A percentile compares a stretch with the other conserved stretches of the same genome.
Conservation (phyloP, 805 yeast genomes). For the Peterozyma xylosa region DNA sequence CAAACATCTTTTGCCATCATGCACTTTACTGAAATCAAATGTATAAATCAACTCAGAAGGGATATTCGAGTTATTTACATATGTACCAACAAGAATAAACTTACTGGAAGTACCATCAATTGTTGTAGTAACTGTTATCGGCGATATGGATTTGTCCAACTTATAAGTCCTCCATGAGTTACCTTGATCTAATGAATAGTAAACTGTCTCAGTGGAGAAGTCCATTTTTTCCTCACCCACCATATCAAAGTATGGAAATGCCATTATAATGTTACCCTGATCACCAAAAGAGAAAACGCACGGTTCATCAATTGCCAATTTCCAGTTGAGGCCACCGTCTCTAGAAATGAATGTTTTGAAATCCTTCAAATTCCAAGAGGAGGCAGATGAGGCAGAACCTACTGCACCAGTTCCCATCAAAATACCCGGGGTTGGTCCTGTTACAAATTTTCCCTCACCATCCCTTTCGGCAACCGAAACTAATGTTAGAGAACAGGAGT, state of each 20-base stretch:
- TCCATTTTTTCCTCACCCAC: slow-evolving; percentile 32
- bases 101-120: slow-evolving; percentile 64
- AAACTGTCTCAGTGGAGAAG: slow-evolving; percentile 12
- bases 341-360: slow-evolving; percentile 52
- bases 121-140: slow-evolving; percentile 41
- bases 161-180: slow-evolving; percentile 46
- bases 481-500: slow-evolving; percentile 43
- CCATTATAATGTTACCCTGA: slow-evolving; percentile 69
- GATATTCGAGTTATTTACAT: slow-evolving; percentile 11
- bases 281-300: slow-evolving; percentile 62
- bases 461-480: slow-evolving; percentile 23
- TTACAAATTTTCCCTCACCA: slow-evolving; percentile 34
- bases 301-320: slow-evolving; percentile 42
- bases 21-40: slow-evolving; percentile 53
- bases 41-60: slow-evolving; percentile 20
- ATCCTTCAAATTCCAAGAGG: slow-evolving; percentile 4
- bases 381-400: slow-evolving; percentile 43
- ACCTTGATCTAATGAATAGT: slow-evolving; percentile 71
- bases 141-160: slow-evolving; percentile 35
- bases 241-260: slow-evolving; percentile 28
- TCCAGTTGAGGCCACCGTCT: slow-evolving; percentile 78
- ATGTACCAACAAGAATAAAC: slow-evolving; percentile 43
- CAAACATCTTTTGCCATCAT: slow-evolving; percentile 31
- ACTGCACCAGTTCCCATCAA: slow-evolving; percentile 72
- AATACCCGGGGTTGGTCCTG: slow-evolving; percentile 52